Evolutionary conservation across 176 grass and related monocot genomes (phyloP).

Genomic region (Guadua angustifolia): DNA sequence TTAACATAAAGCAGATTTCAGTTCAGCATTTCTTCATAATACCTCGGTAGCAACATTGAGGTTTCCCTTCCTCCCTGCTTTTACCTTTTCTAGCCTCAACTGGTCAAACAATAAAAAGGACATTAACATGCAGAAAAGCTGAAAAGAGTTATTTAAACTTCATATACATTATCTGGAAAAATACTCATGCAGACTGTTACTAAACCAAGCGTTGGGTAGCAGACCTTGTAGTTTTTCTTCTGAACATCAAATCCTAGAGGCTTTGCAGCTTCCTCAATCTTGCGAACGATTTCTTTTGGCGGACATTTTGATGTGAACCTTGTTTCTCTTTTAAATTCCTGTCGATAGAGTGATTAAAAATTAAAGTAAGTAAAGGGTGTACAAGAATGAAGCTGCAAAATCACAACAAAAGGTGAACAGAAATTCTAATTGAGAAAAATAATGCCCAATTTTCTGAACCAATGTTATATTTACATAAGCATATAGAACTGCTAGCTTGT

Average conservation of each 20-base stretch:
- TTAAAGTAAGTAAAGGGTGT: not conserved
- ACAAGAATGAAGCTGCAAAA: not conserved
- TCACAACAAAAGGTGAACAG: not conserved
- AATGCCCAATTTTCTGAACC: not conserved
- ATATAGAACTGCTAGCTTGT: conserved; percentile 3
- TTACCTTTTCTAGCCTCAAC: conserved; percentile 82
- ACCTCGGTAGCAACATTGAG: conserved; percentile 95
- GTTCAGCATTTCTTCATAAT: conserved; percentile 17
- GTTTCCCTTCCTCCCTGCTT: conserved; percentile 95
- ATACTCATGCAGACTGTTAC: not conserved
- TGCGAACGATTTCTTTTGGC: conserved; percentile 86
- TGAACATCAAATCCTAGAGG: conserved; percentile 95
- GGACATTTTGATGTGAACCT: conserved; percentile 93
- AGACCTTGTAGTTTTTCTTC: conserved; percentile 99
- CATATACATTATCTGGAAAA: not conserved
- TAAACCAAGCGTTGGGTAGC: not conserved
- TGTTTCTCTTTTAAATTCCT: conserved; percentile 96
- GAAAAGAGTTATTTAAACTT: not conserved
- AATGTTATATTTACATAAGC: not conserved
- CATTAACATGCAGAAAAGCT: not conserved
- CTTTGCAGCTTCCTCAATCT: conserved; percentile 99
- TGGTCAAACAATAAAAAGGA: conserved; percentile 43
- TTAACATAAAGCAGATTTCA: conserved; percentile 11
- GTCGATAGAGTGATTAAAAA: not conserved
- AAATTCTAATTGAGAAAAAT: not conserved